Evolutionary conservation across 2,329 filamentous ascomycete genomes (phyloP), one percentile per base, ranked within the genome.

Genomic region (Periglandula ipomoeae): DNA sequence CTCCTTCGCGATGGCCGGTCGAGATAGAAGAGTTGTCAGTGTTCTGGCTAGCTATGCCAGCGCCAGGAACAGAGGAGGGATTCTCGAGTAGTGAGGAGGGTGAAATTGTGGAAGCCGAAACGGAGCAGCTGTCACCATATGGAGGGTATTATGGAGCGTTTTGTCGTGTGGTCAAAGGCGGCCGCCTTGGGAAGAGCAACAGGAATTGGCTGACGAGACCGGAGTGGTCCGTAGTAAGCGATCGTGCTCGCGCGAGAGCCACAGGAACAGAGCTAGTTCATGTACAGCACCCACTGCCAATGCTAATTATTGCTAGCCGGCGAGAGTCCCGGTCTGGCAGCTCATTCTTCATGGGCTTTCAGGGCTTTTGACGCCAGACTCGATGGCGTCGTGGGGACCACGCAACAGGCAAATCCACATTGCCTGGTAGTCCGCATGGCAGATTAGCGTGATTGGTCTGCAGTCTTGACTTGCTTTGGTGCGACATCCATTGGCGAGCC

Each of bases 11-110:
- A 50, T 47, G 55, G 55, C 55, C 52, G 54, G 51, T 61, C 52
- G 54, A 52, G 46, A 47, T 49, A 50, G 54, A 55, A 51, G 53
- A 52, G 49, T 56, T 52, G 53, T 58, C 43, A 49, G 50, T 47
- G 53, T 48, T 50, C 30, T 44, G 37, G 50, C 49, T 46, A 44
- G 56, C 55, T 51, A 49, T 52, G 52, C 56, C 58, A 56, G 61
- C 52, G 56, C 58, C 55, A 53, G 59, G 58, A 61, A 58, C 59
- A 56, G 66, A 70, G 67, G 67, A 70, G 67, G 67, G 67, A 67
- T 59, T 57, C 52, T 58, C 59, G 53, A 51, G 51, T 52, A 39
- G 49, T 46, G 55, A 55, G 46, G 51, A 52, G 46, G 59, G 44
- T 53, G 58, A 55, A 70, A 70, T 70, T 59, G 58, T 70, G 62